Evolutionary conservation across 1,139 yeast genomes (phyloP), one percentile per base, ranked within the genome.

Genomic region (Tardiomyces blankii): DNA sequence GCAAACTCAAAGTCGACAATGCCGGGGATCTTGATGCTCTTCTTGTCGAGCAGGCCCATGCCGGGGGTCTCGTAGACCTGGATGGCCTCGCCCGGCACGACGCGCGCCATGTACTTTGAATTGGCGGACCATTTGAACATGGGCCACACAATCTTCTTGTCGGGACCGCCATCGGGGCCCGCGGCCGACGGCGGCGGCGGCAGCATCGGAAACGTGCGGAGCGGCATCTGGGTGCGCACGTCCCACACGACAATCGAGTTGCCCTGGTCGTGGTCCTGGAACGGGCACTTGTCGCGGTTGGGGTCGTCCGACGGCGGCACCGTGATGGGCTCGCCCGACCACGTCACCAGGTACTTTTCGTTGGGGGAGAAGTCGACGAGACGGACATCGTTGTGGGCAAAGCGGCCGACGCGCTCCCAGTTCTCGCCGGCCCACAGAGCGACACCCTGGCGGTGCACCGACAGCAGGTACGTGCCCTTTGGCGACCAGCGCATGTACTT

Each of bases 211-310:
- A 93, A 91, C 18, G 96, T 85, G 66, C 95, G 80, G 52, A 81
- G 78, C 44, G 93, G 87, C 54, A 85, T 74, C 52, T 93, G 91
- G 39, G 95, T 81, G 50, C 76, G 72, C 58, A 89, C 73, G 59
- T 89, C 93, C 98, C 98, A 93, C 53, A 93, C 79, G 48, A 91
- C 94, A 57, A 93, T 75, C 66, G 87, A 85, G 69, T 91, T 96
- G 53, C 98, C 98, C 58, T 81, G 87, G 62, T 85, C 87, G 62
- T 82, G 89, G 48, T 86, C 82, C 45, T 84, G 82, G 65, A 89
- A 91, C 55, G 96, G 95, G 69, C 78, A 84, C 47, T 70, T 69
- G 48, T 78, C 81, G 35, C 63, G 60, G 43, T 74, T 75, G 21
- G 83, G 78, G 54, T 73, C 76, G 55, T 80, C 84, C 32, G 70